phyloP scores from a whole-genome alignment of 1,284 basidiomycete species.

The Ceratobasidium sp. region DNA sequence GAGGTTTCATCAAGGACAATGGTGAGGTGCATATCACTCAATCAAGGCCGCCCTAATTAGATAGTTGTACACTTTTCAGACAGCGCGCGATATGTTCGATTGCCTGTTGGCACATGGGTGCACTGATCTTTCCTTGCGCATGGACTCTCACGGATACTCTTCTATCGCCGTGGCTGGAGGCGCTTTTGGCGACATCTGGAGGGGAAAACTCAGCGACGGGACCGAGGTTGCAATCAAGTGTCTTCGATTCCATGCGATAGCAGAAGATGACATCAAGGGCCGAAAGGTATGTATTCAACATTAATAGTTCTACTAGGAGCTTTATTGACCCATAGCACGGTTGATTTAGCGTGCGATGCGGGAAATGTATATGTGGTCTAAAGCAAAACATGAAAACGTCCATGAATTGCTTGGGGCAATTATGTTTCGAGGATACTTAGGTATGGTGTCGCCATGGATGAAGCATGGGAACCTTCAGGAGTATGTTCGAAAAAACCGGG shows the following conservation, averaged over 20 bases:
- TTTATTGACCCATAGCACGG: background rate
- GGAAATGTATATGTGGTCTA: conserved; percentile 12
- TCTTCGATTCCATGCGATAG: background rate
- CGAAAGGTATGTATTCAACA: background rate
- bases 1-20: no score
- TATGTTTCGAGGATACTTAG: background rate
- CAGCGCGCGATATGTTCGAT: background rate
- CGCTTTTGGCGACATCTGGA: conserved; percentile 15
- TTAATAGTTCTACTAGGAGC: background rate
- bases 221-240: conserved; percentile 30
- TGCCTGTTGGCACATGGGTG: background rate
- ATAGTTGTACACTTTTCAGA: background rate
- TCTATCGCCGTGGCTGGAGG: no score
- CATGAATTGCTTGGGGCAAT: background rate
- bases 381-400: background rate
- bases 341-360: background rate
- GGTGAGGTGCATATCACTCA: no score
- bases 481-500: background rate
- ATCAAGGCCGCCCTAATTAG: no score
- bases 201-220: conserved; percentile 21
- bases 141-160: no score
- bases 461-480: background rate
- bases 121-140: background rate
- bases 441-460: conserved; percentile 9
- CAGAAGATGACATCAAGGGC: background rate